Percentiles rank a stretch among this genome's conserved stretches.
phyloP scores from a whole-genome alignment of 163 green algal genomes.

The Trebouxia gelatinosa region DNA sequence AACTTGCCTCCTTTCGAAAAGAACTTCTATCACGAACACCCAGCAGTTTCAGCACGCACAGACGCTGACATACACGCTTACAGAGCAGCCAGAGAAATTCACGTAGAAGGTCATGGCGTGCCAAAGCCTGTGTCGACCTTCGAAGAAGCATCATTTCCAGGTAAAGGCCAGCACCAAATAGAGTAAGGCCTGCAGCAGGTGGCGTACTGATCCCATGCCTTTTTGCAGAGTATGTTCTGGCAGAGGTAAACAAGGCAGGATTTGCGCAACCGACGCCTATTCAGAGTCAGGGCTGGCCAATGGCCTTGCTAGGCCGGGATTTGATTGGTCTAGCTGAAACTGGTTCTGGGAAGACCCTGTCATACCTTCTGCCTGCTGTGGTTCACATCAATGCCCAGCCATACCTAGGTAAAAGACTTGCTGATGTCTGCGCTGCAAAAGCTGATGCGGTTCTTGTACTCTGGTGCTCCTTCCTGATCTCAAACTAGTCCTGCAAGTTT shows the following conservation, averaged over 20 bases:
- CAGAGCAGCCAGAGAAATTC: constrained; percentile 55
- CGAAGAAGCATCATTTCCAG: constrained; percentile 83
- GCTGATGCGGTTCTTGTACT: too few species aligned
- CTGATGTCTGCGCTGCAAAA: too few species aligned
- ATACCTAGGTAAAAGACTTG: constrained; percentile 43
- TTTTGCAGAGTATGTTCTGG: constrained; percentile 52
- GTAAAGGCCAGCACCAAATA: too few species aligned
- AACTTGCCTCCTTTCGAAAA: constrained; percentile 56
- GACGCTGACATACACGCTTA: constrained; percentile 51
- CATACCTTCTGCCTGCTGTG: constrained; percentile 94
- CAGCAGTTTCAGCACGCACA: constrained; percentile 55
- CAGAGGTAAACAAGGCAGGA: constrained; percentile 70
- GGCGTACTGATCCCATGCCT: not conserved
- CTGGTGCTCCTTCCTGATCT: too few species aligned
- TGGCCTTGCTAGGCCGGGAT: constrained; percentile 92
- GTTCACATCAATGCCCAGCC: constrained; percentile 95
- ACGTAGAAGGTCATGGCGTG: constrained; percentile 62
- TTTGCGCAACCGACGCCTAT: constrained; percentile 91
- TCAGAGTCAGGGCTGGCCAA: constrained; percentile 95
- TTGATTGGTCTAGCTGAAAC: constrained; percentile 95
- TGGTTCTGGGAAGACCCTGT: constrained; percentile 94
- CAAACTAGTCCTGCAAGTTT: too few species aligned
- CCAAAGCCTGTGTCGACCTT: constrained; percentile 78
- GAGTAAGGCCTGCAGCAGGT: too few species aligned
- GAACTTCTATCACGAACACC: constrained; percentile 76